These are phyloP conservation scores for Bertia moriformis DNA, from an alignment of 2,329 filamentous ascomycete species.

Conservation along the genomic window DNA sequence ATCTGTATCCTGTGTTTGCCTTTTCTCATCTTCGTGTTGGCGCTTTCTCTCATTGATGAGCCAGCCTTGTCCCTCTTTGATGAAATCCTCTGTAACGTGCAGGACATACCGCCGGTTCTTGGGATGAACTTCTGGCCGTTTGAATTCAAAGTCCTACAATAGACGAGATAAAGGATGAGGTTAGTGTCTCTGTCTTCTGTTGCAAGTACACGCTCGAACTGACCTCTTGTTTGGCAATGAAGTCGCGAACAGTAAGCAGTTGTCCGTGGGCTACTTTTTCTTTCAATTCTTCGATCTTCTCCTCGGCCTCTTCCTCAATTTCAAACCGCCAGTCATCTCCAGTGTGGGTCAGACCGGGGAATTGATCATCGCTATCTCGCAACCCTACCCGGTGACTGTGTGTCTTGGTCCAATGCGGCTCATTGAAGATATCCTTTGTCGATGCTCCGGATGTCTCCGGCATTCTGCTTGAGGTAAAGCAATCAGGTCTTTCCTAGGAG, in stretches of 20 bases:
- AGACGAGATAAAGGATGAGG: too few species aligned
- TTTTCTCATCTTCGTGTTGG: background rate
- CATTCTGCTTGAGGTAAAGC: slow-evolving; percentile 1
- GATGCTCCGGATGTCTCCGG: background rate
- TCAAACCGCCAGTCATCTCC: background rate
- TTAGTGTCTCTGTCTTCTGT: too few species aligned
- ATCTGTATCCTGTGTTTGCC: background rate
- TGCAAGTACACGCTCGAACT: too few species aligned
- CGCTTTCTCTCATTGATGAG: background rate
- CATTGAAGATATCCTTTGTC: background rate
- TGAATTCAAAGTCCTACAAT: background rate
- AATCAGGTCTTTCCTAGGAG: too few species aligned
- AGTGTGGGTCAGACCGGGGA: background rate
- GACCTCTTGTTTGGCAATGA: background rate
- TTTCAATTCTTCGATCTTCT: background rate
- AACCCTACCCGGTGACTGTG: background rate
- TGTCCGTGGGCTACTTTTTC: background rate
- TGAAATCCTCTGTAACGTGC: background rate
- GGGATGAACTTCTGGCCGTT: background rate
- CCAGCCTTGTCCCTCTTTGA: background rate
- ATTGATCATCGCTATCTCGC: background rate
- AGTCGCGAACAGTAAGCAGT: background rate
- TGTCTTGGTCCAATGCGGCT: background rate
- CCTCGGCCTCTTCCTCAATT: background rate
- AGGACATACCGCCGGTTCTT: background rate